Evolutionary conservation across 768 basidiomycete genomes (phyloP).

Genomic region (Asterophora parasitica): DNA sequence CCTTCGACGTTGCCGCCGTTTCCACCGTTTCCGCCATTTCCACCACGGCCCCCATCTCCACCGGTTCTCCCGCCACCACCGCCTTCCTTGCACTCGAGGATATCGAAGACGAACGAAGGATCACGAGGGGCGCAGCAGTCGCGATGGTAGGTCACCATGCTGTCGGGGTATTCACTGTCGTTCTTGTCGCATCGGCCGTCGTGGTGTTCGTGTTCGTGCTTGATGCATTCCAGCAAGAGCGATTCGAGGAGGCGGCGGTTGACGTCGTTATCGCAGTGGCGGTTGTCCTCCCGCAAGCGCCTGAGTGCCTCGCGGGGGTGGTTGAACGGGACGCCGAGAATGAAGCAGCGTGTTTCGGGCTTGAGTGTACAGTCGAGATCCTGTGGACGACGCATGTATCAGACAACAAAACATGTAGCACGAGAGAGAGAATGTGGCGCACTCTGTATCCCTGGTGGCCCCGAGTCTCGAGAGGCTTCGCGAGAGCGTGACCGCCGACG

Average conservation of each 20-base stretch:
- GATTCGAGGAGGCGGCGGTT: slow-evolving; percentile 11
- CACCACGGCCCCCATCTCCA: slow-evolving; percentile 1
- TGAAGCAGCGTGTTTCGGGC: slow-evolving; percentile 12
- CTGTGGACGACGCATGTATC: slow-evolving; percentile 3
- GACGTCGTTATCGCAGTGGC: slow-evolving; percentile 14
- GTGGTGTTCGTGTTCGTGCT: slow-evolving; percentile 11
- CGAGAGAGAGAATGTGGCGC: not conserved
- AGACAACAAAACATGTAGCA: not conserved
- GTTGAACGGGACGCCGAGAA: slow-evolving; percentile 16
- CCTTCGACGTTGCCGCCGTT: slow-evolving; percentile 1
- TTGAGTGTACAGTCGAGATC: slow-evolving; percentile 11
- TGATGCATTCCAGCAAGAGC: slow-evolving; percentile 11
- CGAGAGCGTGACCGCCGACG: slow-evolving; percentile 9
- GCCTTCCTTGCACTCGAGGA: slow-evolving; percentile 14
- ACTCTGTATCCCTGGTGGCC: slow-evolving; percentile 8
- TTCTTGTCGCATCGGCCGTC: slow-evolving; percentile 10
- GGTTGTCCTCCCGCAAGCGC: slow-evolving; percentile 12
- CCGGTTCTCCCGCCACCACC: slow-evolving; percentile 6
- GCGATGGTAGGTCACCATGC: slow-evolving; percentile 14
- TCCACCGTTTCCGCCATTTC: slow-evolving; percentile 11
- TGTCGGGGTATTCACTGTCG: slow-evolving; percentile 9
- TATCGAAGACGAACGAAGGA: slow-evolving; percentile 8
- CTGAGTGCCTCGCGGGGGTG: slow-evolving; percentile 11
- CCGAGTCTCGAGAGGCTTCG: slow-evolving; percentile 14
- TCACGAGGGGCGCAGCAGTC: slow-evolving; percentile 15